These are phyloP conservation scores for Mycena galopus DNA, from an alignment of 768 basidiomycete species.

Conservation along the genomic window DNA sequence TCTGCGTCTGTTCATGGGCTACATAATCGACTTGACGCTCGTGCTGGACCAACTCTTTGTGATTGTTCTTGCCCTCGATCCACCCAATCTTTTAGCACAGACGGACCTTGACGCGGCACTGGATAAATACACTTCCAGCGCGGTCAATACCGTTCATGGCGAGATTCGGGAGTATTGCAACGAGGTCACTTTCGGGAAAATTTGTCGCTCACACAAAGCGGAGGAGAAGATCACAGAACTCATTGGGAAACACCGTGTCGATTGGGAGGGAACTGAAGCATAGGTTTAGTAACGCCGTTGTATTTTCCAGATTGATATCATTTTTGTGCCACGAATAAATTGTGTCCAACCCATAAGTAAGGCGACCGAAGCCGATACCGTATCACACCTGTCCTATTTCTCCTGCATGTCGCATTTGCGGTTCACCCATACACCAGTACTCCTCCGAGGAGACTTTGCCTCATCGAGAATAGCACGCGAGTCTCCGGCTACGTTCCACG, in stretches of 20 bases:
- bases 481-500: no score
- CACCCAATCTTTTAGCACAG: not conserved
- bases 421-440: no score
- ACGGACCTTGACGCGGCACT: not conserved
- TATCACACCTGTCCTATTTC: no score
- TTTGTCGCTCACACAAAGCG: not conserved
- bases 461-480: no score
- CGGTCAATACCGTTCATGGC: no score
- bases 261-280: not conserved
- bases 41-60: not conserved
- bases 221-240: not conserved
- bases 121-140: not conserved
- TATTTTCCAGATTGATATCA: no score
- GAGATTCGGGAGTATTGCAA: not conserved
- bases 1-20: no score
- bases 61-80: not conserved
- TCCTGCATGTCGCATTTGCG: no score
- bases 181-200: not conserved
- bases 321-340: no score
- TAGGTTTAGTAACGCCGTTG: not conserved
- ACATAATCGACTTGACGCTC: not conserved
- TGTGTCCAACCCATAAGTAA: no score
- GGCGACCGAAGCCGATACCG: no score
- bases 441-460: no score
- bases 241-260: not conserved